These are phyloP conservation scores for Suillus luteus DNA, from an alignment of 768 basidiomycete species.

Conservation along the genomic window DNA sequence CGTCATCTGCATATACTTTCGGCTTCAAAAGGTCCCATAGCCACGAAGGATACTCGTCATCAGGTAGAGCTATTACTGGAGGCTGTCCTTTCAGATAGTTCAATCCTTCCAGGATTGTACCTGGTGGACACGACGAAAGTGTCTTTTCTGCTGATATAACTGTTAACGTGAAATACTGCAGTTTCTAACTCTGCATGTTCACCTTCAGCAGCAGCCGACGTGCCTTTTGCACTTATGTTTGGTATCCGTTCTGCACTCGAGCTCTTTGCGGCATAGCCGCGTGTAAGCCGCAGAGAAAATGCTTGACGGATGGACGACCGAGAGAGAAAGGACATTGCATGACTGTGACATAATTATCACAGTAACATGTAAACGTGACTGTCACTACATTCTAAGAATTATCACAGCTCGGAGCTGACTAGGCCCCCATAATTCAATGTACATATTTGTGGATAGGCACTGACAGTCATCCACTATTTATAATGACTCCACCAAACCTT, in stretches of 20 bases:
- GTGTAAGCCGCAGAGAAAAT: constrained; percentile 13
- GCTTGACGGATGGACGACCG: constrained; percentile 19
- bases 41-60: constrained; percentile 89
- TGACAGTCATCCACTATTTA: background rate
- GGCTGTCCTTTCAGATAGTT: constrained; percentile 83
- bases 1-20: constrained; percentile 64
- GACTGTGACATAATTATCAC: background rate
- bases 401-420: background rate
- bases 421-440: constrained; percentile 1
- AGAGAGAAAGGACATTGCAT: constrained; percentile 24
- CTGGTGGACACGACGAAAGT: constrained; percentile 65
- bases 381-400: background rate
- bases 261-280: constrained; percentile 19
- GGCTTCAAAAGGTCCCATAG: constrained; percentile 77
- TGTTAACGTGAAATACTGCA: background rate
- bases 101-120: constrained; percentile 77
- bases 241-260: constrained; percentile 10
- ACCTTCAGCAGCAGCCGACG: constrained; percentile 25
- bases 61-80: constrained; percentile 72
- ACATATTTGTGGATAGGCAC: background rate
- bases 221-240: constrained; percentile 8
- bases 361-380: constrained; percentile 7
- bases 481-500: background rate
- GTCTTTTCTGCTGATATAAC: constrained; percentile 29
- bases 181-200: background rate